Base-by-base conservation (phyloP, 352 stramenopile genomes). In the Pythium insidiosum region DNA sequence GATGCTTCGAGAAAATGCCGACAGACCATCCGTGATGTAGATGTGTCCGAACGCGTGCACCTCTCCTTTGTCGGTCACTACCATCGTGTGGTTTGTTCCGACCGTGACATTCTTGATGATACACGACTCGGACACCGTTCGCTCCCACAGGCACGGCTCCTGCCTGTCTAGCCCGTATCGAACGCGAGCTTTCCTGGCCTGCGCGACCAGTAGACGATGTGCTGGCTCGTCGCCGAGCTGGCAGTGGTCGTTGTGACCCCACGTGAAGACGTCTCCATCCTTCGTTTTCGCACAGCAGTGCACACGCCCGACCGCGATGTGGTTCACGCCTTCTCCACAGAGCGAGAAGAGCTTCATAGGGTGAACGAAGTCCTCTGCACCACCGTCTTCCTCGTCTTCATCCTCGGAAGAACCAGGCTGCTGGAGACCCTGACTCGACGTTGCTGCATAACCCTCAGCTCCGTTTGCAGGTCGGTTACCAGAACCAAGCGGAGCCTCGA, bases 231-330 rank as follows among this genome's bases (percentile, higher is more conserved):
- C 61, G 5, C 79, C 79, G 3, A 90, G 48, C 35, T 92, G 80
- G 23, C 73, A 88, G 48, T 89, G 80, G 40, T 88, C 73, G 37
- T 90, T 92, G 16, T 88, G 75, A 6, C 80, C 80, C 80, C 80
- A 92, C 16, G 80, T 86, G 43, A 83, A 92, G 3, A 90, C 72
- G 40, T 90, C 80, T 26, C 80, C 77, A 13, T 87, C 76, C 48
- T 85, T 89, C 1, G 80, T 88, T 18, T 57, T 66, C 3, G 75
- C 80, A 33, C 65, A 84, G 43, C 80, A 92, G 53, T 92, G 80
- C 5, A 78, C 67, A 24, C 80, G 60, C 0, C 80, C 80, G 2
- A 92, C 80, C 19, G 80, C 77, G 28, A 92, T 92, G 20, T 65
- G 36, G 24, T 64, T 82, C 25, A 92, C 38, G 12, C 72, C 75